phyloP scores from a whole-genome alignment of 257 asterid genomes.

The Salvia miltiorrhiza region DNA sequence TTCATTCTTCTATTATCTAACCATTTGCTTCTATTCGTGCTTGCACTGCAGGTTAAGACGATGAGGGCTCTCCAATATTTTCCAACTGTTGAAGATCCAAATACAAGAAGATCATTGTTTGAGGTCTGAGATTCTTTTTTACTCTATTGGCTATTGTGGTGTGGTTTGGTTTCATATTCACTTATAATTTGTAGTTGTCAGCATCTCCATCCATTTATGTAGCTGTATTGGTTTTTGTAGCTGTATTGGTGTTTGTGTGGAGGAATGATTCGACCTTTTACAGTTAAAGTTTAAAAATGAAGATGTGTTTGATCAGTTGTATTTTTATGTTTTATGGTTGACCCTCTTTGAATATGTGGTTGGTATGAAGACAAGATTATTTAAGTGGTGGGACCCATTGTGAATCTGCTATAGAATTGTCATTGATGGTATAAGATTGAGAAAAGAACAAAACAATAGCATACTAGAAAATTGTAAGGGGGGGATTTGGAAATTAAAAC shows the following conservation, averaged over 20 bases:
- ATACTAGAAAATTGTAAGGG: neutral
- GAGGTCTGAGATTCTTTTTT: conserved; percentile 56
- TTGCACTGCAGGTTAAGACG: conserved; percentile 75
- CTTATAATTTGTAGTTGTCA: neutral
- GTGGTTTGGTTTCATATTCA: neutral
- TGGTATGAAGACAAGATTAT: neutral
- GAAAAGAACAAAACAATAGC: neutral
- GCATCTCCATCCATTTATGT: neutral
- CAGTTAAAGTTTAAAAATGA: neutral
- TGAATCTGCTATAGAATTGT: neutral
- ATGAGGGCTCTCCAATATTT: conserved; percentile 99
- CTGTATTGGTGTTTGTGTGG: neutral
- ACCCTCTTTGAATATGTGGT: neutral
- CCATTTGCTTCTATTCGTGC: conserved; percentile 21
- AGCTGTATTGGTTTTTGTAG: neutral
- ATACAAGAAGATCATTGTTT: conserved; percentile 89
- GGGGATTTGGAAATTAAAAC: neutral
- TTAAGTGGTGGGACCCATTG: neutral
- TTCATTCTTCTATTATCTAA: conserved; percentile 24
- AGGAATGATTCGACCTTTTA: neutral
- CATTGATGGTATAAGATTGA: neutral
- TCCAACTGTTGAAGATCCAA: conserved; percentile 96
- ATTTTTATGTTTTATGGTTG: neutral
- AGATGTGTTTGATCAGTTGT: neutral
- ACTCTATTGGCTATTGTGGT: conserved; percentile 4